A percentile compares a stretch with the other conserved stretches of the same genome.
Conservation (phyloP, 495 filamentous ascomycete species). For the Daldinia grandis region DNA sequence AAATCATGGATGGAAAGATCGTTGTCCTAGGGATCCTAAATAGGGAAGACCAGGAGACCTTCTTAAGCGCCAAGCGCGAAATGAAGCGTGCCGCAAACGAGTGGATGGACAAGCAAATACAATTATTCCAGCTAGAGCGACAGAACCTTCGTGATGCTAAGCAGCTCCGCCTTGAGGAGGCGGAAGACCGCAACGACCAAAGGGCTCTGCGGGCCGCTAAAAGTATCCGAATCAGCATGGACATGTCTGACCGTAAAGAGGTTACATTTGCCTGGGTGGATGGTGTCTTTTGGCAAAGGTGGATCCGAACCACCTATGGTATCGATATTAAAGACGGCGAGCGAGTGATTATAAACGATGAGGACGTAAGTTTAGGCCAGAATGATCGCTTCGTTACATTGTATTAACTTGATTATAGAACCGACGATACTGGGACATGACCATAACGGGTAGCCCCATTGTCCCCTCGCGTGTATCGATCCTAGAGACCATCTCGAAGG, state of each 20-base stretch:
- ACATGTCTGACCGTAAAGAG: slow-evolving; percentile 84
- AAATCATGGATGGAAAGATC: slow-evolving; percentile 92
- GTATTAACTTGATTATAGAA: slow-evolving; percentile 61
- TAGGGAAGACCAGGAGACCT: slow-evolving; percentile 80
- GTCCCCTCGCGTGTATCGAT: slow-evolving; percentile 92
- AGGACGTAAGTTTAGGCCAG: slow-evolving; percentile 75
- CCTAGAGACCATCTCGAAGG: slow-evolving; percentile 88
- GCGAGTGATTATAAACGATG: slow-evolving; percentile 94
- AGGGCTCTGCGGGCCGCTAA: slow-evolving; percentile 87
- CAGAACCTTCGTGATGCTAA: slow-evolving; percentile 94
- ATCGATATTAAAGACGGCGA: slow-evolving; percentile 86
- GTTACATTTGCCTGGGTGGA: slow-evolving; percentile 99
- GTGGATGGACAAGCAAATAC: slow-evolving; percentile 96
- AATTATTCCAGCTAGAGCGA: slow-evolving; percentile 87
- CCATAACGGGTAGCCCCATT: slow-evolving; percentile 85
- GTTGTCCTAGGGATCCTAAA: slow-evolving; percentile 92
- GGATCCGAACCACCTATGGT: slow-evolving; percentile 93
- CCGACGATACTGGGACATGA: slow-evolving; percentile 93
- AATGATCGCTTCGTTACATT: not conserved
- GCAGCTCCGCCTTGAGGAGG: slow-evolving; percentile 94
- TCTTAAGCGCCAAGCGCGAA: slow-evolving; percentile 79
- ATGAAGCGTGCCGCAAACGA: slow-evolving; percentile 95
- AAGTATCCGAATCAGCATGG: slow-evolving; percentile 88
- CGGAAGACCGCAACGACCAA: slow-evolving; percentile 91
- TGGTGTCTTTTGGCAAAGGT: slow-evolving; percentile 95